Evolutionary conservation across 2,329 filamentous ascomycete genomes (phyloP), one percentile per base, ranked within the genome.

Genomic region (Diaporthe ampelina): DNA sequence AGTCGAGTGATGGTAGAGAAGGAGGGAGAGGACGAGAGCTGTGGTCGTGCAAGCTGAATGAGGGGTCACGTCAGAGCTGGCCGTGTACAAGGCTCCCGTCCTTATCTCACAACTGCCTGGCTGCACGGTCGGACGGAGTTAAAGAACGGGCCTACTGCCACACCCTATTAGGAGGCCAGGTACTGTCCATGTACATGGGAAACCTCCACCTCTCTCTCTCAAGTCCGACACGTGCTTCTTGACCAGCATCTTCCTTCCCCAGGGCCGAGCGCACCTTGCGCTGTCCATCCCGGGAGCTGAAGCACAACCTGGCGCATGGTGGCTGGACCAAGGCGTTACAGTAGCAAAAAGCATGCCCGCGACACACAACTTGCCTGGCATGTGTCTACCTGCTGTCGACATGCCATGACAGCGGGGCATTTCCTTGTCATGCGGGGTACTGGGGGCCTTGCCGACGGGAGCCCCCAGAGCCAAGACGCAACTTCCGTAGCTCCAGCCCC

Each of bases 391-490:
- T 11, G 32, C 43, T 67, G 15, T 19, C 3, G 24, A 26, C 21
- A 52, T n/a, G 11, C 24, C 1, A 26, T 29, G 10, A 21, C 57
- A 35, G 40, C 17, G 26, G 9, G 15, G 15, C 40, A 8, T 29
- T 52, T 52, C 61, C 61, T 52, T 67, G 45, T 52, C 29, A 35
- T 37, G 61, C 61, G 45, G 61, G 61, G 61, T 48, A 43, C 58
- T 43, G 6, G 37, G n/a, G 37, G n/a, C 17, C 8, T 45, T 26
- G 13, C 63, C 63, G 63, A 52, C 63, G 63, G 61, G 63, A 52
- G 29, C 43, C 43, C 45, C 61, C 59, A 24, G 24, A 29, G 59
- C 43, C 59, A 65, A 65, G 59, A 17, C 26, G 8, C 26, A n/a
- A n/a, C 58, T 52, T n/a, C 45, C 9, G 9, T 11, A 50, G 26